Conservation (phyloP, 176 grass and related monocot species). For the Eleusine coracana region DNA sequence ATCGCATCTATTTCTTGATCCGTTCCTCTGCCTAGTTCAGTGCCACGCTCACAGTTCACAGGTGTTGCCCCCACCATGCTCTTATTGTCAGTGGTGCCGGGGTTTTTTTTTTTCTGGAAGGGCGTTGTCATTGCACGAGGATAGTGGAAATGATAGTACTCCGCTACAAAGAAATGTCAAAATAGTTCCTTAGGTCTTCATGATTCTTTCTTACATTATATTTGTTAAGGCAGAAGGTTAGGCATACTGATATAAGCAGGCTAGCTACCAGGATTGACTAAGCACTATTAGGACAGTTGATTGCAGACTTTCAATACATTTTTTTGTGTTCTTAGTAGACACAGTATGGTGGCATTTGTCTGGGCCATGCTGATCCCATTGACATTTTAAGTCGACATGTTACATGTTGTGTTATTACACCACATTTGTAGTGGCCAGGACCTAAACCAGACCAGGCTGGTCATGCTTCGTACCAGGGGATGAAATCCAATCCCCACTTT, state of each 20-base stretch:
- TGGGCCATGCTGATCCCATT: conserved; percentile 9
- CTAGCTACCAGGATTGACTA: background rate
- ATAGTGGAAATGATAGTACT: conserved; percentile 3
- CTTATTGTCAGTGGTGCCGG: background rate
- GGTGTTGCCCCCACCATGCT: conserved; percentile 16
- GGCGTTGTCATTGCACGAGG: background rate
- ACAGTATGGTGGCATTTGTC: background rate
- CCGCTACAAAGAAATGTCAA: background rate
- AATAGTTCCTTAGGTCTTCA: conserved; percentile 12
- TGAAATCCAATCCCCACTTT: background rate
- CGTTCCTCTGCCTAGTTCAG: conserved; percentile 12
- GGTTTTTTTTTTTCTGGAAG: conserved; percentile 1
- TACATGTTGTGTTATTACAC: conserved; percentile 15
- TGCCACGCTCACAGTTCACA: conserved; percentile 26
- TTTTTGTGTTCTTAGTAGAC: background rate
- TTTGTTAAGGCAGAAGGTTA: conserved; percentile 6
- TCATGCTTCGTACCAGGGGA: conserved; percentile 1
- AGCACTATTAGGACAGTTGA: background rate
- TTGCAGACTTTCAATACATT: background rate
- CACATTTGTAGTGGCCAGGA: background rate
- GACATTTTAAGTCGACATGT: conserved; percentile 7
- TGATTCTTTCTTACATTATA: conserved; percentile 15
- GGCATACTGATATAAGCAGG: conserved; percentile 16
- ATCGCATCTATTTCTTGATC: conserved; percentile 28
- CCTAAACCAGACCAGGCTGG: background rate